Evolutionary conservation across 805 yeast genomes (phyloP), one percentile per base, ranked within the genome.

Genomic region (Ogataea methanolica): DNA sequence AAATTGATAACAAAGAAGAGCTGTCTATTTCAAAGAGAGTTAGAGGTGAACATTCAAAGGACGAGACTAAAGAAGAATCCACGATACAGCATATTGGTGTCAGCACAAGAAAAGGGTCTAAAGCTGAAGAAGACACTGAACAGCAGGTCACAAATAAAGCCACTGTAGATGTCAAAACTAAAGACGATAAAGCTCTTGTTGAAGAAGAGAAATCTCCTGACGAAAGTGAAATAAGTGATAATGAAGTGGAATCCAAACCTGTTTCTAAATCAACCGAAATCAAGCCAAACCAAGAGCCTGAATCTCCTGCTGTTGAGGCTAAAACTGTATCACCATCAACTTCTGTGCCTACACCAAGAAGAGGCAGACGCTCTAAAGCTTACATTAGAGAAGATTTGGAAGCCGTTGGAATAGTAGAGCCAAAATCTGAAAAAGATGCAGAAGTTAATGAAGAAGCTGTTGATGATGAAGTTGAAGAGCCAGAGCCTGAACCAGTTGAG

Each of bases 211-310:
- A 26, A 31, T 41, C 41, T 33, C 33, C 37, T 12, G 40, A 33
- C 5, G 37, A 34, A 39, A 37, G 26, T 36, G 22, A 44, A 29
- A n/a, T 15, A 26, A 33, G 29, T 5, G 54, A 19, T 44, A 53
- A 14, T 31, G 52, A 31, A 43, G 54, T 26, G 38, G 47, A 33
- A 45, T 49, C 31, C 17, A 42, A 35, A 16, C 9, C 40, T 14
- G 39, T 23, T 36, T 29, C 44, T 33, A 14, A 31, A 23, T n/a
- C 23, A 33, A 26, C 33, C 9, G 41, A 39, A 16, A 29, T 33
- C 9, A 44, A 37, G 5, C 23, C 45, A 31, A 14, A 15, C 19
- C 46, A 21, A 34, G 41, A 36, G 16, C 17, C 6, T n/a, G 46
- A 41, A n/a, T 21, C 45, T 33, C 26, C 17, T 2, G 43, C 12